Evolutionary conservation across 352 stramenopile genomes (phyloP).

Genomic region (Plasmopara viticola): DNA sequence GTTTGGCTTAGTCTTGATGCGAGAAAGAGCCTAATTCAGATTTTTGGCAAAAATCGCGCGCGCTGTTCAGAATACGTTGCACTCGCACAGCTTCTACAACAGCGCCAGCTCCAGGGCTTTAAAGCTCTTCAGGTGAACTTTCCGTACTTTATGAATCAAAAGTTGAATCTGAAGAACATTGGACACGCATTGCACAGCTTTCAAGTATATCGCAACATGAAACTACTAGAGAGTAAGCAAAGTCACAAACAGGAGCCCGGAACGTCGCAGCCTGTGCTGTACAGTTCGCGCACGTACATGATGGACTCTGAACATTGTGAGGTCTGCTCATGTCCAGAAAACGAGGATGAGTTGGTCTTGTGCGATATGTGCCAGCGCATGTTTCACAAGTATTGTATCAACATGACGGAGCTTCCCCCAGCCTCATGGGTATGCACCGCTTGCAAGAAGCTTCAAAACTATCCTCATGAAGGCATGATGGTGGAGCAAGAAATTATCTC

Average conservation of each 20-base stretch:
- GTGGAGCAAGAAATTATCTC: conserved; percentile 55
- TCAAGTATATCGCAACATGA: conserved; percentile 81
- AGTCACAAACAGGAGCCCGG: conserved; percentile 61
- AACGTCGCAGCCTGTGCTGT: conserved; percentile 46
- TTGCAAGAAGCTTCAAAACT: conserved; percentile 65
- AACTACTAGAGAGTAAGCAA: conserved; percentile 63
- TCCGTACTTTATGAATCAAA: conserved; percentile 73
- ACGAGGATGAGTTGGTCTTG: conserved; percentile 66
- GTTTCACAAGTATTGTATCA: conserved; percentile 81
- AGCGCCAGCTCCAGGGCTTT: conserved; percentile 72
- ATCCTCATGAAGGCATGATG: conserved; percentile 48
- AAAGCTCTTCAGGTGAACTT: conserved; percentile 78
- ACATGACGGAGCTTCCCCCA: conserved; percentile 67
- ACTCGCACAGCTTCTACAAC: conserved; percentile 59
- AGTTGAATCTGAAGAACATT: conserved; percentile 80
- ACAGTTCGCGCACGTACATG: conserved; percentile 67
- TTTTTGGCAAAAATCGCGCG: conserved; percentile 74
- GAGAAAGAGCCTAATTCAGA: conserved; percentile 74
- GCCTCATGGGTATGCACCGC: conserved; percentile 73
- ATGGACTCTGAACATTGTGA: conserved; percentile 72
- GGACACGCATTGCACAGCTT: conserved; percentile 74
- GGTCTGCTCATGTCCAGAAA: conserved; percentile 43
- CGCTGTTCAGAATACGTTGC: conserved; percentile 61
- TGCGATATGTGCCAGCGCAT: conserved; percentile 80
- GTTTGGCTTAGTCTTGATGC: conserved; percentile 76